Evolutionary conservation across 768 basidiomycete species (phyloP).

Genomic region (Amanita pseudoporphyria): DNA sequence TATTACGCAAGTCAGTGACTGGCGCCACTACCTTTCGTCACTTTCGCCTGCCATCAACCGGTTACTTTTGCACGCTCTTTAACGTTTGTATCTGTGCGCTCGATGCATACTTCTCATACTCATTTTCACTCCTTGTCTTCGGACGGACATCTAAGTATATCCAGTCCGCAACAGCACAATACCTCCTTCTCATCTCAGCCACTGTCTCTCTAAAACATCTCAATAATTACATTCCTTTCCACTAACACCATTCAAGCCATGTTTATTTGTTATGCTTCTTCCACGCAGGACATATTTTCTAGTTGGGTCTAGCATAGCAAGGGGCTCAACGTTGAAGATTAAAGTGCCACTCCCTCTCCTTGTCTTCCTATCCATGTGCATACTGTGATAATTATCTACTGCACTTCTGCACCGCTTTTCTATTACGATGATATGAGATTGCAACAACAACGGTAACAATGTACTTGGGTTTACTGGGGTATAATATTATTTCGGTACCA

Average conservation of each 20-base stretch:
- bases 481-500: background rate
- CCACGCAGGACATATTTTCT: background rate
- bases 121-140: constrained; percentile 19
- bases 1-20: constrained; percentile 6
- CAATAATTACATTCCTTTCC: constrained; percentile 6
- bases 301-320: background rate
- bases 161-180: constrained; percentile 8
- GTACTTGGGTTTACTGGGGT: constrained; percentile 1
- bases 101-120: constrained; percentile 2
- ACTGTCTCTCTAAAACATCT: constrained; percentile 3
- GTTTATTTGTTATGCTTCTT: constrained; percentile 6
- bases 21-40: constrained; percentile 4
- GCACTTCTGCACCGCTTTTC: background rate
- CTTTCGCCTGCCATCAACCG: background rate
- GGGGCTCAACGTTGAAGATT: background rate
- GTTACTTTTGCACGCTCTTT: constrained; percentile 4
- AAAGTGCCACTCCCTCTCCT: background rate
- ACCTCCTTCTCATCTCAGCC: constrained; percentile 2
- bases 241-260: background rate
- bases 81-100: constrained; percentile 3
- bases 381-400: constrained; percentile 6
- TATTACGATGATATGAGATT: background rate
- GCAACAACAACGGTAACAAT: background rate
- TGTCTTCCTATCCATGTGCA: background rate
- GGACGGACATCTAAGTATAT: constrained; percentile 24